Evolutionary conservation across 1,139 yeast species (phyloP).

Genomic region (Kurtzmaniella quercitrusa): DNA sequence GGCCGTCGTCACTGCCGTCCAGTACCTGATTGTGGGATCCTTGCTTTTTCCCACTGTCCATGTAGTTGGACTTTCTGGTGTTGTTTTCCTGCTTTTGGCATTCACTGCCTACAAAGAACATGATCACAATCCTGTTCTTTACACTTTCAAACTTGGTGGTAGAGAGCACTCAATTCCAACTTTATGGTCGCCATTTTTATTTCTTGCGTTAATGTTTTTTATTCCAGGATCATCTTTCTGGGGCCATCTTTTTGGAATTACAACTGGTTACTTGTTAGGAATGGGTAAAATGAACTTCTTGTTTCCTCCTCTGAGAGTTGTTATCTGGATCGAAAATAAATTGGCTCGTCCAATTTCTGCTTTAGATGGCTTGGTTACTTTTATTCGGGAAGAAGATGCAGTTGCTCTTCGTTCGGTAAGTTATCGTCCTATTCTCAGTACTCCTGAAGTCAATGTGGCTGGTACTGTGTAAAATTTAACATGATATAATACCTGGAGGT

Average conservation of each 20-base stretch:
- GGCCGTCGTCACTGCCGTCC: conserved; percentile 68
- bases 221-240: conserved; percentile 56
- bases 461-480: not conserved
- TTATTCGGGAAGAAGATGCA: conserved; percentile 55
- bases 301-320: conserved; percentile 63
- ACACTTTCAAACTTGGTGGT: conserved; percentile 20
- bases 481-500: too few relatives aligned
- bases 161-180: conserved; percentile 51
- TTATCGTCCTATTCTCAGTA: conserved; percentile 30
- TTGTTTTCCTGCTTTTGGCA: conserved; percentile 69
- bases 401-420: conserved; percentile 37
- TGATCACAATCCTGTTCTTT: conserved; percentile 41
- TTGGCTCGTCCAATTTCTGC: conserved; percentile 45
- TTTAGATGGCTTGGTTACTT: conserved; percentile 53
- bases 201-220: conserved; percentile 51
- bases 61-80: conserved; percentile 69
- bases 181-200: conserved; percentile 52
- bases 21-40: conserved; percentile 55
- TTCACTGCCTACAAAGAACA: conserved; percentile 63
- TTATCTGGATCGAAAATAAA: conserved; percentile 63
- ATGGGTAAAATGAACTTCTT: conserved; percentile 52
- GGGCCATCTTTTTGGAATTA: conserved; percentile 57
- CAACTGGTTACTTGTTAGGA: conserved; percentile 46
- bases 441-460: conserved; percentile 16
- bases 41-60: conserved; percentile 47